Conservation (phyloP, 2,329 filamentous ascomycete genomes). For the Trichophyton simii region DNA sequence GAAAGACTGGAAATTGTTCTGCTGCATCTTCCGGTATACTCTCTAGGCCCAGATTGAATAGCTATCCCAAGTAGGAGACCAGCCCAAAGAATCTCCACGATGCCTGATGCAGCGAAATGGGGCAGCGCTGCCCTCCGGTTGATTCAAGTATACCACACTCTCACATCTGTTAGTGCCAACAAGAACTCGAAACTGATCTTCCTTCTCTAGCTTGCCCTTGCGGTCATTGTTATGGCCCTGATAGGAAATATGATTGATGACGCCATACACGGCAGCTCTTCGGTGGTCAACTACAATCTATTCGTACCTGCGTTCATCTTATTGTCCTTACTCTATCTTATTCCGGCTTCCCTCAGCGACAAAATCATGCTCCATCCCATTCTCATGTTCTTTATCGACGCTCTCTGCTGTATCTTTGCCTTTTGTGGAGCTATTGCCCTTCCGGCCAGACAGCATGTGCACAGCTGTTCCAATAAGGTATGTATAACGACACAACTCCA, state of each 20-base stretch:
- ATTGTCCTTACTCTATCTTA: conserved; percentile 37
- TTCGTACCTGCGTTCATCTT: conserved; percentile 38
- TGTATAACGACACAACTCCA: conserved; percentile 12
- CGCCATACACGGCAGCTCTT: conserved; percentile 37
- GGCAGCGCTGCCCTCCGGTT: conserved; percentile 28
- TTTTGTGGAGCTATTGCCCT: conserved; percentile 38
- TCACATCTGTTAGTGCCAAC: neutral
- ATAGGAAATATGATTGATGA: conserved; percentile 51
- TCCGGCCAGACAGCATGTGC: conserved; percentile 33
- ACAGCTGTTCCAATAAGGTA: conserved; percentile 37
- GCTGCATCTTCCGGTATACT: neutral
- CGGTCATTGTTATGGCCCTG: conserved; percentile 48
- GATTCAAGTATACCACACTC: conserved; percentile 26
- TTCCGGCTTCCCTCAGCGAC: conserved; percentile 31
- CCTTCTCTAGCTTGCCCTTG: conserved; percentile 42
- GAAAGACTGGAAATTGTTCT: neutral
- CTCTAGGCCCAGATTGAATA: neutral
- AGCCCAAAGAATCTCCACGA: neutral
- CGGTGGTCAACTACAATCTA: conserved; percentile 45
- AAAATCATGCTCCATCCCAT: conserved; percentile 32
- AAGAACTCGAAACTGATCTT: conserved; percentile 6
- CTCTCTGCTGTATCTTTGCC: conserved; percentile 38
- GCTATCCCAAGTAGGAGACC: neutral
- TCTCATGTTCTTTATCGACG: conserved; percentile 34
- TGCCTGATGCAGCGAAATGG: neutral